phyloP scores from a whole-genome alignment of 2,329 filamentous ascomycete genomes.

The Fusarium miscanthi region DNA sequence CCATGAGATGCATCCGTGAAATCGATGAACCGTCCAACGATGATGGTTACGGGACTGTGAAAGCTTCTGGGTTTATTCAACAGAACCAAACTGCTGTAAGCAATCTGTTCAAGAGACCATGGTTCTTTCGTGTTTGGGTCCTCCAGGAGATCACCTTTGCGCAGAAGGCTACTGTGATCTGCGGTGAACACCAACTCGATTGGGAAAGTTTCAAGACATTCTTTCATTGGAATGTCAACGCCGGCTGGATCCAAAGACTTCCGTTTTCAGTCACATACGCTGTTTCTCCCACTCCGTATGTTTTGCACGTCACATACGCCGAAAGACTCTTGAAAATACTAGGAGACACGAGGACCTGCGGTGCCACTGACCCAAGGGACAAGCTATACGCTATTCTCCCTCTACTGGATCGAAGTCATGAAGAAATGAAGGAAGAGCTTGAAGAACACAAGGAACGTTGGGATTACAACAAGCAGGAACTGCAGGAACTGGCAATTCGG shows the following conservation, averaged over 20 bases:
- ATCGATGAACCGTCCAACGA: neutral
- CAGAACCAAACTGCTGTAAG: neutral
- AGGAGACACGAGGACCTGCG: neutral
- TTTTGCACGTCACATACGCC: neutral
- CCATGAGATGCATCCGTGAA: neutral
- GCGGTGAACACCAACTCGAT: neutral
- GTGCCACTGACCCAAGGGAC: neutral
- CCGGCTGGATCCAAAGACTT: neutral
- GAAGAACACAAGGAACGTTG: neutral
- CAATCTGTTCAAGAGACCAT: neutral
- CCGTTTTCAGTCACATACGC: neutral
- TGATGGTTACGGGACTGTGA: neutral
- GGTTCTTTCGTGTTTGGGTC: neutral
- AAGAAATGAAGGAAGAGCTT: neutral
- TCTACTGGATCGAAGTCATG: neutral
- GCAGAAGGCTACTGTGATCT: neutral
- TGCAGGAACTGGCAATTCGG: fast-evolving
- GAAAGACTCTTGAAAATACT: neutral
- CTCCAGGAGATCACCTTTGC: neutral
- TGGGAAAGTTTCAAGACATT: neutral
- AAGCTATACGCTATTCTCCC: neutral
- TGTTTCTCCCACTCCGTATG: neutral
- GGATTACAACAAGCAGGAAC: neutral
- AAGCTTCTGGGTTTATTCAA: neutral
- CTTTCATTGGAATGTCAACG: neutral